Percentiles rank a stretch among this genome's conserved stretches.
phyloP scores from a whole-genome alignment of 768 basidiomycete species.

The Agaricus blazei region DNA sequence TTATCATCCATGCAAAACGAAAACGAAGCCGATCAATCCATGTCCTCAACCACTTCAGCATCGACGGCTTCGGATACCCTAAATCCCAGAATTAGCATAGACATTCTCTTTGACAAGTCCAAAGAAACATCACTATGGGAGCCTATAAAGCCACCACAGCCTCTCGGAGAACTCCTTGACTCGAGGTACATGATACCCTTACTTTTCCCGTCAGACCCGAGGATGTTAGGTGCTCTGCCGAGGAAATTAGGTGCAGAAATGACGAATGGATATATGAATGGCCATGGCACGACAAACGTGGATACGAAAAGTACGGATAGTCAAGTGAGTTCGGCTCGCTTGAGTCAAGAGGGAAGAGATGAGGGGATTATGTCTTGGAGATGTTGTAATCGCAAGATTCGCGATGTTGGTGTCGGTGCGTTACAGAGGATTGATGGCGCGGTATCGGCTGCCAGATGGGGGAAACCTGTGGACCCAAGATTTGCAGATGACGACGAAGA shows the following conservation, averaged over 20 bases:
- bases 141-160: conserved; percentile 72
- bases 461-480: conserved; percentile 32
- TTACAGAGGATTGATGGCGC: conserved; percentile 71
- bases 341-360: conserved; percentile 20
- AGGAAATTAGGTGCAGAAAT: conserved; percentile 34
- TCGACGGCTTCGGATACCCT: conserved; percentile 28
- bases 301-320: conserved; percentile 6
- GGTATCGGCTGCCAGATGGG: conserved; percentile 58
- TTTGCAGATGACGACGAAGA: conserved; percentile 38
- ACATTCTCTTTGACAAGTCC: conserved; percentile 71
- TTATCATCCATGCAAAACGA: conserved; percentile 42
- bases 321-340: conserved; percentile 26
- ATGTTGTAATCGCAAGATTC: conserved; percentile 51
- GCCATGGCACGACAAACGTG: not conserved
- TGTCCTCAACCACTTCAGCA: conserved; percentile 15
- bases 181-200: conserved; percentile 91
- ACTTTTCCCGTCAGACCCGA: conserved; percentile 75
- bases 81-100: conserved; percentile 55
- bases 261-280: conserved; percentile 9
- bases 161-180: conserved; percentile 87
- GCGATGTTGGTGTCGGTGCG: conserved; percentile 54
- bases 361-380: conserved; percentile 52
- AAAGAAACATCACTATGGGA: conserved; percentile 70
- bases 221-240: conserved; percentile 68
- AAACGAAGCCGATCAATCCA: conserved; percentile 25